These are phyloP conservation scores for Epichloe aotearoae DNA, from an alignment of 2,329 filamentous ascomycete genomes.

Conservation along the genomic window DNA sequence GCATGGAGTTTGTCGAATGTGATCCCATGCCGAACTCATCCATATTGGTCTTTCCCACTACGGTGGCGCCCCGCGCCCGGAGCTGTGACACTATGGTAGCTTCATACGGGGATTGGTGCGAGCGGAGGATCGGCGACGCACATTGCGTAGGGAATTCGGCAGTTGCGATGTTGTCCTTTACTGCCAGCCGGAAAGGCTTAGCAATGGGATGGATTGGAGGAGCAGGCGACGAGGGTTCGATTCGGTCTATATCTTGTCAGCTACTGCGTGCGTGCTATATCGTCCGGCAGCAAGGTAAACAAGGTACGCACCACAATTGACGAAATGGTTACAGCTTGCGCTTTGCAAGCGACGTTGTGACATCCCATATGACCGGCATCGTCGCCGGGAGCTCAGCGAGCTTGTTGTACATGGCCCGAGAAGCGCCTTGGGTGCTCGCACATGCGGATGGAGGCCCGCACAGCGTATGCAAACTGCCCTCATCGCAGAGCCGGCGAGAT, in stretches of 20 bases:
- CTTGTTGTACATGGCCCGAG: constrained; percentile 1
- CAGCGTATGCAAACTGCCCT: constrained; percentile 18
- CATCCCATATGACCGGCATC: constrained; percentile 1
- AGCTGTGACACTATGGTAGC: constrained; percentile 68
- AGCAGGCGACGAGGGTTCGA: constrained; percentile 2
- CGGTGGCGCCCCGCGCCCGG: constrained; percentile 43
- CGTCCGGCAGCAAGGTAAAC: no score
- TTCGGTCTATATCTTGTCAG: constrained; percentile 1
- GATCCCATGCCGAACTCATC: constrained; percentile 97
- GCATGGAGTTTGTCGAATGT: constrained; percentile 58
- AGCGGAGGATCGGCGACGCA: constrained; percentile 60
- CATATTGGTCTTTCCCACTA: constrained; percentile 78
- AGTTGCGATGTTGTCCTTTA: constrained; percentile 71
- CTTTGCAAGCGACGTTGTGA: constrained; percentile 15
- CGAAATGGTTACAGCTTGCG: constrained; percentile 24
- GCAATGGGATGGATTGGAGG: constrained; percentile 11
- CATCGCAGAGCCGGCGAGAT: constrained; percentile 9
- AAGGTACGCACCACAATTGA: constrained; percentile 16
- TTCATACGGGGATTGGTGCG: constrained; percentile 63
- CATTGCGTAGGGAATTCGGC: constrained; percentile 61
- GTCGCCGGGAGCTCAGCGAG: not conserved
- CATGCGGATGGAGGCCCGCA: constrained; percentile 3
- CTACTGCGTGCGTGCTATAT: not conserved
- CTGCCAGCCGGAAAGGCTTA: constrained; percentile 35
- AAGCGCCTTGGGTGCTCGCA: constrained; percentile 1